These are phyloP conservation scores for Trichophyton verrucosum DNA, from an alignment of 2,329 filamentous ascomycete species.

Conservation along the genomic window DNA sequence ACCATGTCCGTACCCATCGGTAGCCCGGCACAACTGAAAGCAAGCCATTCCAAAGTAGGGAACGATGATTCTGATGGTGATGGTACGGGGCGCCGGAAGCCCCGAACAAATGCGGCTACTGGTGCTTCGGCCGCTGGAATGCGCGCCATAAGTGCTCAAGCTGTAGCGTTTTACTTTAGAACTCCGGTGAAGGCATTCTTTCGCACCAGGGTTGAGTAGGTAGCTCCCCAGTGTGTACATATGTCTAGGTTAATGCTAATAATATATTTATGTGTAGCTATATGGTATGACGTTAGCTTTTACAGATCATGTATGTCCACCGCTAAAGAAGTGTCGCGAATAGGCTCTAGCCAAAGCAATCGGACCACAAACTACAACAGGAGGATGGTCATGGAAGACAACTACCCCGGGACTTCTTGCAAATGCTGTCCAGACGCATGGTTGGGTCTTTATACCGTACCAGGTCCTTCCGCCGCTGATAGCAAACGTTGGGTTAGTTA, in stretches of 20 bases:
- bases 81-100: conserved; percentile 27
- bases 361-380: conserved; percentile 38
- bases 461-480: conserved; percentile 51
- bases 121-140: conserved; percentile 78
- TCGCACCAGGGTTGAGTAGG: conserved; percentile 75
- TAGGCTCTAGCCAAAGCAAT: conserved; percentile 52
- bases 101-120: conserved; percentile 48
- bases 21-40: conserved; percentile 7
- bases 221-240: conserved; percentile 14
- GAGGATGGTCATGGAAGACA: conserved; percentile 46
- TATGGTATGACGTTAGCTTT: conserved; percentile 31
- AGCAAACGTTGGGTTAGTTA: conserved; percentile 45
- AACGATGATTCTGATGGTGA: conserved; percentile 13
- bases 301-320: not conserved
- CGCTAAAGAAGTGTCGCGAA: conserved; percentile 6
- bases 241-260: not conserved
- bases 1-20: conserved; percentile 11
- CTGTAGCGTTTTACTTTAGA: conserved; percentile 82
- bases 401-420: conserved; percentile 49
- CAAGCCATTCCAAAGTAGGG: conserved; percentile 5
- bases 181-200: conserved; percentile 90
- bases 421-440: conserved; percentile 49
- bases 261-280: conserved; percentile 28
- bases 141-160: conserved; percentile 68
- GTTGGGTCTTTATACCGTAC: conserved; percentile 53